Evolutionary conservation across 1,139 yeast genomes (phyloP).

Genomic region (Taphrina betulina): DNA sequence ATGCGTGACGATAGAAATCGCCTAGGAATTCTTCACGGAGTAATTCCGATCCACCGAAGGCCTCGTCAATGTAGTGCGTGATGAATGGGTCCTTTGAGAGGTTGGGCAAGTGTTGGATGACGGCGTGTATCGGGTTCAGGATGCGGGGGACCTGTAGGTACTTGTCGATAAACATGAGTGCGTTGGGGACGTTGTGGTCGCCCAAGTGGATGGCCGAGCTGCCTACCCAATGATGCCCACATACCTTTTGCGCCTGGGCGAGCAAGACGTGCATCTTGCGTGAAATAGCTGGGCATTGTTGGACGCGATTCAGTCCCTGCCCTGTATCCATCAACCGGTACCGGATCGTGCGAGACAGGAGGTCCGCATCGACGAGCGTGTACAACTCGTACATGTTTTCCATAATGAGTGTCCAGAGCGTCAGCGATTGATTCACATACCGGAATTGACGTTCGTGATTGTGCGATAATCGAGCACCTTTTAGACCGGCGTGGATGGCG

Average conservation of each 20-base stretch:
- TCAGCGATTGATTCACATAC: slow-evolving; percentile 63
- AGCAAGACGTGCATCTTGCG: slow-evolving; percentile 67
- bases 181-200: slow-evolving; percentile 76
- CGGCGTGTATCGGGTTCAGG: slow-evolving; percentile 63
- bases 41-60: slow-evolving; percentile 56
- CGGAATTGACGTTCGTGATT: slow-evolving; percentile 66
- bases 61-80: slow-evolving; percentile 53
- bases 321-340: slow-evolving; percentile 69
- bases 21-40: slow-evolving; percentile 56
- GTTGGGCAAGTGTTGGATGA: slow-evolving; percentile 55
- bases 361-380: slow-evolving; percentile 69
- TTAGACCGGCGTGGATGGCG: slow-evolving; percentile 61
- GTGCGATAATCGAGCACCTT: slow-evolving; percentile 69
- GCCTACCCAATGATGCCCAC: slow-evolving; percentile 66
- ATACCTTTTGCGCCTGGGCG: slow-evolving; percentile 58
- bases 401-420: slow-evolving; percentile 71
- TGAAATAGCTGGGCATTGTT: slow-evolving; percentile 64
- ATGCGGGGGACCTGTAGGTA: slow-evolving; percentile 73
- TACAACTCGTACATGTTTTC: slow-evolving; percentile 69
- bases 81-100: slow-evolving; percentile 53
- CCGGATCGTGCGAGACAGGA: slow-evolving; percentile 51
- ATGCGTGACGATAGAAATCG: slow-evolving; percentile 72
- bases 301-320: slow-evolving; percentile 71
- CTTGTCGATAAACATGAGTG: slow-evolving; percentile 69
- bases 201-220: slow-evolving; percentile 74